Conservation (phyloP, 495 filamentous ascomycete genomes). For the Penicillium turbatum region DNA sequence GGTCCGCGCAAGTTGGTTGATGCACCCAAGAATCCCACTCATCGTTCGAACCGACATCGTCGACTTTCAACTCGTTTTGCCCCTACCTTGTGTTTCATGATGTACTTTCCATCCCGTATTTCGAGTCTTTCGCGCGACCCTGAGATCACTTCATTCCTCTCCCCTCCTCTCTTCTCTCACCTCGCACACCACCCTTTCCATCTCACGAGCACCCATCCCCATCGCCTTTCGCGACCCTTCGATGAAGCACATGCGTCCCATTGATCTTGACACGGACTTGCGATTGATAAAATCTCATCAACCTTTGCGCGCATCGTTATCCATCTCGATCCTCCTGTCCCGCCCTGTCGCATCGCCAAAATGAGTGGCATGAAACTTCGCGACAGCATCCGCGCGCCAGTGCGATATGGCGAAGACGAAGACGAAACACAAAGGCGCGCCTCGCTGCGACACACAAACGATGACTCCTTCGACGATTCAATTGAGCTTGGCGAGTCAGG, state of each 20-base stretch:
- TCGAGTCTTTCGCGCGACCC: neutral
- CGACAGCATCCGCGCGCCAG: slow-evolving; percentile 16
- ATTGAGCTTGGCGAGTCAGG: neutral
- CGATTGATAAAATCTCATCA: neutral
- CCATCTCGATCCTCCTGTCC: neutral
- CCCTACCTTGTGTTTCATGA: neutral
- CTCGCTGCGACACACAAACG: neutral
- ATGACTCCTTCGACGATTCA: neutral
- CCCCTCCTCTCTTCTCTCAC: neutral
- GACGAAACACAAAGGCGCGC: neutral
- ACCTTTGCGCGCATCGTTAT: neutral
- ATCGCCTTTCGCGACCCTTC: neutral
- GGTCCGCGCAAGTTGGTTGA: neutral
- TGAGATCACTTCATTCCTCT: neutral
- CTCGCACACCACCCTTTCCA: neutral
- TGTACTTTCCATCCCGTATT: neutral
- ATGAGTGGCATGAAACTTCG: slow-evolving; percentile 21
- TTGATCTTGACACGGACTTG: neutral
- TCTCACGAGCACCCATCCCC: neutral
- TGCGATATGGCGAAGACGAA: slow-evolving; percentile 11
- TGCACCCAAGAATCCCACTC: neutral
- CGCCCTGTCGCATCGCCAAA: slow-evolving; percentile 2
- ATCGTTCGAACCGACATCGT: neutral
- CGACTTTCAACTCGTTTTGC: neutral
- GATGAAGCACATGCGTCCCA: neutral